These are phyloP conservation scores for Aspergillus nomiae DNA, from an alignment of 2,329 filamentous ascomycete species.

Conservation along the genomic window DNA sequence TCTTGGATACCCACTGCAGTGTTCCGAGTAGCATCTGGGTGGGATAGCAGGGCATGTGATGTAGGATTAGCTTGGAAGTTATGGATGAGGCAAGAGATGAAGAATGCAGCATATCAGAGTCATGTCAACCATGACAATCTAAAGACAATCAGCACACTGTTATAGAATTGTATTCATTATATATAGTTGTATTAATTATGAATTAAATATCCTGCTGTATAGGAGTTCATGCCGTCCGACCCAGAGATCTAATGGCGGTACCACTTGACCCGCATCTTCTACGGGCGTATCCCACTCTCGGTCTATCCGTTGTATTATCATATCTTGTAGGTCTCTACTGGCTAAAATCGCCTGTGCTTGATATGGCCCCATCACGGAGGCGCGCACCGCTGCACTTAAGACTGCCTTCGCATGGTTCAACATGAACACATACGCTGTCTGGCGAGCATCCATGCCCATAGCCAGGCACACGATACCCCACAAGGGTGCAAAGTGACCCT, in stretches of 20 bases:
- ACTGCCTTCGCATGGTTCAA: slow-evolving; percentile 66
- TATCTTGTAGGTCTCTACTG: slow-evolving; percentile 52
- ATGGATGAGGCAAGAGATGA: slow-evolving; percentile 26
- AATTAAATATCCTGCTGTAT: slow-evolving; percentile 70
- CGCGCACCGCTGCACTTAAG: slow-evolving; percentile 63
- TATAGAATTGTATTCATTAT: slow-evolving; percentile 20
- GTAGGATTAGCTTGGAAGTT: slow-evolving; percentile 36
- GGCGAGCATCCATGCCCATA: slow-evolving; percentile 54
- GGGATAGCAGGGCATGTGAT: slow-evolving; percentile 27
- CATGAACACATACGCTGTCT: slow-evolving; percentile 63
- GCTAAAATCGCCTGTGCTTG: slow-evolving; percentile 63
- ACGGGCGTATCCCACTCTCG: slow-evolving; percentile 51
- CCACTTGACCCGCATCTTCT: slow-evolving; percentile 61
- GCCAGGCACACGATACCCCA: slow-evolving; percentile 60
- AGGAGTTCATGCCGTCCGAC: slow-evolving; percentile 65
- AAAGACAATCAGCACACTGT: slow-evolving; percentile 1
- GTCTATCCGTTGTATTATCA: slow-evolving; percentile 53
- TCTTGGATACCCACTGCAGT: slow-evolving; percentile 35
- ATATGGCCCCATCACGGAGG: slow-evolving; percentile 67
- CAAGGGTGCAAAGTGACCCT: slow-evolving; percentile 62
- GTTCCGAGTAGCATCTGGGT: slow-evolving; percentile 25
- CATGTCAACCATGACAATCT: slow-evolving; percentile 18
- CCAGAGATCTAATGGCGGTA: slow-evolving; percentile 66
- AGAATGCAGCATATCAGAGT: slow-evolving; percentile 26
- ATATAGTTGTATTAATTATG: slow-evolving; percentile 40